These are phyloP conservation scores for Erythrophleum ivorense DNA, from an alignment of 331 rosid genomes.

Conservation along the genomic window DNA sequence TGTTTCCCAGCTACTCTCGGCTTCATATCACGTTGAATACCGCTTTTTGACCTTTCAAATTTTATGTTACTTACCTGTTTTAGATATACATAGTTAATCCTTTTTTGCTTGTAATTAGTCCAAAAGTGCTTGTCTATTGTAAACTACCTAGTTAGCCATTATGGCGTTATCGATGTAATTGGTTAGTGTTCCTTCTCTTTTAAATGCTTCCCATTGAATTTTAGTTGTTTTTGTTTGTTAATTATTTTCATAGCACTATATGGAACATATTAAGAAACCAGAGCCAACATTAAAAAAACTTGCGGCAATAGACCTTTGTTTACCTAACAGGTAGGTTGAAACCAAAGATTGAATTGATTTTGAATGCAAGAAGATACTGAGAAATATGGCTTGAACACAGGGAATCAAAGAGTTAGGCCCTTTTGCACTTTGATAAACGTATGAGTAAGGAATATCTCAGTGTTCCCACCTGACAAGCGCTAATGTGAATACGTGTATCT, in stretches of 20 bases:
- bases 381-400: conserved; percentile 40
- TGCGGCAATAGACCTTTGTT: conserved; percentile 31
- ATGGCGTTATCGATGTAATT: not conserved
- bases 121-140: not conserved
- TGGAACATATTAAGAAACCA: not conserved
- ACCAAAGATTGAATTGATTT: conserved; percentile 35
- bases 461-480: conserved; percentile 40
- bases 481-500: too few relatives aligned
- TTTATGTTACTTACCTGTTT: conserved; percentile 13
- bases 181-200: not conserved
- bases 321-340: conserved; percentile 40
- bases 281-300: conserved; percentile 1
- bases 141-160: not conserved
- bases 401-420: conserved; percentile 53
- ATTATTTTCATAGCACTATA: not conserved
- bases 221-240: not conserved
- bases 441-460: conserved; percentile 41
- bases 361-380: conserved; percentile 36
- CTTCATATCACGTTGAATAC: conserved; percentile 13
- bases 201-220: not conserved
- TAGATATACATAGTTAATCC: not conserved
- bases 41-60: conserved; percentile 36
- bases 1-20: conserved; percentile 7
- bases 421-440: conserved; percentile 47
- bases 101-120: not conserved